Evolutionary conservation across 2,329 filamentous ascomycete genomes (phyloP), one percentile per base, ranked within the genome.

Genomic region (Mycosphaerella sp.): DNA sequence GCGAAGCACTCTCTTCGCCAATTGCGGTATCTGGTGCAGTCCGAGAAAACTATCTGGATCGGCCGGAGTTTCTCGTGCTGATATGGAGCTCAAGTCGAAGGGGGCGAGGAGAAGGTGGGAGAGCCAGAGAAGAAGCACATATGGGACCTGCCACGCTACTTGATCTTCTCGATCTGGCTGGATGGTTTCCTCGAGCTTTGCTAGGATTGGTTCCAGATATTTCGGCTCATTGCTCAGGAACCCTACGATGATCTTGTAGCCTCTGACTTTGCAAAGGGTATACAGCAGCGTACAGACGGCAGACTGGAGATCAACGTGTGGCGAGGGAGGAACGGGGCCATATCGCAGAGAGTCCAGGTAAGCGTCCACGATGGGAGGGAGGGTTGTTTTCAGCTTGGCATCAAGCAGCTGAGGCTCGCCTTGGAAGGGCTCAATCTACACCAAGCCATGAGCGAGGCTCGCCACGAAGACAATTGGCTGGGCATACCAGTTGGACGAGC

Each of bases 381-480:
- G 75, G 69, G 94, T 82, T 57, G 73, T 78, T 44, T 86, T 82
- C 37, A 98, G 77, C 68, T 91, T 80, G 8, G 88, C 81, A 70
- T 98, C 93, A 21, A 98, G 79, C 35, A 97, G 78, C 68, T 98
- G 93, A 14, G 93, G 93, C 59, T 94, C 85, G 74, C 96, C 90
- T 75, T 97, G 91, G 61, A 97, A 98, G 1, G 86, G 83, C 60
- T 96, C 89, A 44, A 98, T 80, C 69, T 73, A 50, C 28, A n/a
- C 35, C 41, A 25, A 46, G 41, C 44, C 52, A 58, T 64, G 50
- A 63, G 57, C 52, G 25, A 43, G 36, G 32, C 17, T 42, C 28
- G 25, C 41, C 41, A 13, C 44, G 10, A 21, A 27, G 13, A 25
- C n/a, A 39, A 39, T 32, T 4, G 13, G 25, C 40, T 14, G 18